Conservation (phyloP, 2,329 filamentous ascomycete species). For the Epichloe glyceriae region DNA sequence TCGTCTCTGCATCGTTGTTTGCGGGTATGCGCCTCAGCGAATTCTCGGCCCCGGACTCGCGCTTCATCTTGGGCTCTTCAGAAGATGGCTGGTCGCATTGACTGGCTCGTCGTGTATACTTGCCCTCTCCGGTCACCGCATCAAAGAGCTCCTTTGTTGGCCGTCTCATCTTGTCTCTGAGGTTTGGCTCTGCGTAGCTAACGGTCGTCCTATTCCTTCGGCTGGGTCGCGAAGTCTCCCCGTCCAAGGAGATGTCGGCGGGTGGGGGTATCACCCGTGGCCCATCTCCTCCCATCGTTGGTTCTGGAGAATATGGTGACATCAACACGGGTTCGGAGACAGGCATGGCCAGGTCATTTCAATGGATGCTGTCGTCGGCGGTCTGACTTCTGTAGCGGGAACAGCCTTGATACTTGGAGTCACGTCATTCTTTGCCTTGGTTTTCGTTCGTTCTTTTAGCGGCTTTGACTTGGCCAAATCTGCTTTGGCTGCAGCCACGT, state of each 20-base stretch:
- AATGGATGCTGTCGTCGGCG: conserved; percentile 8
- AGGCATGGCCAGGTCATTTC: conserved; percentile 12
- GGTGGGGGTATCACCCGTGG: conserved; percentile 45
- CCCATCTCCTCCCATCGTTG: conserved; percentile 21
- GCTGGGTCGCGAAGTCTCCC: conserved; percentile 49
- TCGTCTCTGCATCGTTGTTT: not conserved
- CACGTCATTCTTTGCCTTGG: conserved; percentile 15
- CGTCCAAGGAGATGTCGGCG: conserved; percentile 38
- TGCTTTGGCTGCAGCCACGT: conserved; percentile 26
- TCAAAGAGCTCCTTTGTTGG: conserved; percentile 65
- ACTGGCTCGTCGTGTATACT: conserved; percentile 32
- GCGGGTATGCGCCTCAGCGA: conserved; percentile 19
- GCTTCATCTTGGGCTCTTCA: conserved; percentile 19
- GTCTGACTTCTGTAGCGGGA: conserved; percentile 8
- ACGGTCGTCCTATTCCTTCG: conserved; percentile 54
- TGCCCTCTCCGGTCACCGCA: conserved; percentile 55
- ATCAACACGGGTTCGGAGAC: conserved; percentile 28
- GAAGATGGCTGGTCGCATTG: conserved; percentile 16
- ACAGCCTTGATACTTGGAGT: conserved; percentile 11
- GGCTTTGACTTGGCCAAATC: conserved; percentile 18
- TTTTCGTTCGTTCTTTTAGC: conserved; percentile 14
- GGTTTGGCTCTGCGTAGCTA: conserved; percentile 72
- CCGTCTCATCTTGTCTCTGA: conserved; percentile 72
- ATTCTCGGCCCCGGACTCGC: conserved; percentile 18
- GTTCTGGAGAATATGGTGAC: conserved; percentile 37